phyloP scores from a whole-genome alignment of 805 yeast genomes.

The Hanseniaspora occidentalis region DNA sequence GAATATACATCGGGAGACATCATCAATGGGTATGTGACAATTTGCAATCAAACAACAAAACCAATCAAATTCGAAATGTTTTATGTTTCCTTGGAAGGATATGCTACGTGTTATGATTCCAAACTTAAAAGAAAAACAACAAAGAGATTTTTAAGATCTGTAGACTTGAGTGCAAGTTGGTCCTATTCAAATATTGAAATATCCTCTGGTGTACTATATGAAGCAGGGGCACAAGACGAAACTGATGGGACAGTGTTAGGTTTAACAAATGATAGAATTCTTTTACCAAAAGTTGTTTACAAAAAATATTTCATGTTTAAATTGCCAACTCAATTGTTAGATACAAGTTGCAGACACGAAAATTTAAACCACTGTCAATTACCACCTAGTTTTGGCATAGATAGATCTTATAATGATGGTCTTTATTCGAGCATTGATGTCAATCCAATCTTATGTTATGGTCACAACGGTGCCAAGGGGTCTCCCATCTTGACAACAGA shows the following conservation, averaged over 20 bases:
- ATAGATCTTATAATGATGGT: slow-evolving; percentile 17
- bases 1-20: slow-evolving; percentile 47
- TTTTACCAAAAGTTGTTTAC: slow-evolving; percentile 35
- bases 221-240: slow-evolving; percentile 26
- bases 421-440: slow-evolving; percentile 16
- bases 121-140: slow-evolving; percentile 11
- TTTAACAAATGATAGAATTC: slow-evolving; percentile 31
- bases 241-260: slow-evolving; percentile 24
- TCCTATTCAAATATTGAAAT: slow-evolving; percentile 25
- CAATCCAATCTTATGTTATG: slow-evolving; percentile 39
- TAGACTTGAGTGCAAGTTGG: slow-evolving; percentile 41
- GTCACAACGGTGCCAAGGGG: slow-evolving; percentile 36
- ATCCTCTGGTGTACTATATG: slow-evolving; percentile 23
- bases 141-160: slow-evolving; percentile 33
- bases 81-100: slow-evolving; percentile 44
- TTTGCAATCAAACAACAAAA: slow-evolving; percentile 29
- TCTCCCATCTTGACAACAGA: slow-evolving; percentile 42
- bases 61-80: slow-evolving; percentile 48
- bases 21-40: slow-evolving; percentile 35
- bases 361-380: slow-evolving; percentile 19
- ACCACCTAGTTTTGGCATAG: slow-evolving; percentile 32
- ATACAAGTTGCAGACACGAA: slow-evolving; percentile 36
- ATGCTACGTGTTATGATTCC: slow-evolving; percentile 18
- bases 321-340: slow-evolving; percentile 40
- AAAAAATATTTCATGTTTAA: slow-evolving; percentile 47